These are phyloP conservation scores for Colletotrichum graminicola DNA, from an alignment of 2,329 filamentous ascomycete genomes.

Conservation along the genomic window DNA sequence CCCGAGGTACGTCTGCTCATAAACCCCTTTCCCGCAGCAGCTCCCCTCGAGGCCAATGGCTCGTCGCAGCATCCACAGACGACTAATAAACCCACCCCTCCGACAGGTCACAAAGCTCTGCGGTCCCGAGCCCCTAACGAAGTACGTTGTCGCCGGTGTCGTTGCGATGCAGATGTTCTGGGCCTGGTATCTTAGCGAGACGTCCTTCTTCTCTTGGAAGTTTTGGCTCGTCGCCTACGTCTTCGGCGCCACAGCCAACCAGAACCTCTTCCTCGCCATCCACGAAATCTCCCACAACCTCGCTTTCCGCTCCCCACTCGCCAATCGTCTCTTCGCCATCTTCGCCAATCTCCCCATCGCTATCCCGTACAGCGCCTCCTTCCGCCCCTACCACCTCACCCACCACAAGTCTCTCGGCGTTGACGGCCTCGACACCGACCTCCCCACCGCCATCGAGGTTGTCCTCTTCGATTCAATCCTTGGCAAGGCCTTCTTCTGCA, in stretches of 20 bases:
- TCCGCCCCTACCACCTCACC: constrained; percentile 96
- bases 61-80: background rate
- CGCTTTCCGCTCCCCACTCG: constrained; percentile 83
- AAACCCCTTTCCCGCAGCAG: constrained; percentile 21
- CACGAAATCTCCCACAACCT: constrained; percentile 99
- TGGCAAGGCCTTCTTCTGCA: constrained; percentile 98
- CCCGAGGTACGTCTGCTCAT: constrained; percentile 77
- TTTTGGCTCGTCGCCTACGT: constrained; percentile 92
- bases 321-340: constrained; percentile 89
- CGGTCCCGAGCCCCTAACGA: constrained; percentile 94
- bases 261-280: constrained; percentile 98
- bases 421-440: constrained; percentile 94
- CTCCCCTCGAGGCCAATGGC: constrained; percentile 20
- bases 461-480: constrained; percentile 93
- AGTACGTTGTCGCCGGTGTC: constrained; percentile 89
- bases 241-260: constrained; percentile 94
- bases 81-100: background rate
- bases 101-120: constrained; percentile 92
- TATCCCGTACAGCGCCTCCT: constrained; percentile 94
- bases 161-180: constrained; percentile 84
- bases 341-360: constrained; percentile 97
- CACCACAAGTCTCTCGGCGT: constrained; percentile 99
- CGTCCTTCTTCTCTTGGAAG: constrained; percentile 82
- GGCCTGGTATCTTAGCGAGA: constrained; percentile 82
- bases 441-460: constrained; percentile 92